A percentile compares a stretch with the other conserved stretches of the same genome.
Evolutionary conservation across 441 rosid genomes (phyloP).

Genomic region (Macaranga tanarius): DNA sequence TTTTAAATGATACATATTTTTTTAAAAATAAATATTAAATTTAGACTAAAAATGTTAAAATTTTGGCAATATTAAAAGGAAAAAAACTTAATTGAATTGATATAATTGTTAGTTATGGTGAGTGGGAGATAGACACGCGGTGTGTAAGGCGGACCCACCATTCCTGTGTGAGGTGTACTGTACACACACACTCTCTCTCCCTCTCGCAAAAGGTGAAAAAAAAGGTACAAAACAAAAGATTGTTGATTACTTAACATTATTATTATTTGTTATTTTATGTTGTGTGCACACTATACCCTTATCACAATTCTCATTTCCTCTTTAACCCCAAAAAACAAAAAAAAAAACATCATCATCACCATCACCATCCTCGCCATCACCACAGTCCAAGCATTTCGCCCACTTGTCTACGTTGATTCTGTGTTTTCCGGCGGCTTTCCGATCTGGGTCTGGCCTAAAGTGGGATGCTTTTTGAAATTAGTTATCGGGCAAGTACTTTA

Average conservation of each 20-base stretch:
- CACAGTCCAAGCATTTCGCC: constrained; percentile 25
- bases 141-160: constrained; percentile 43
- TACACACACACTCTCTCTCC: constrained; percentile 5
- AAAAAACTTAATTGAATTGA: too few relatives aligned
- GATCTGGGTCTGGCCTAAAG: constrained; percentile 14
- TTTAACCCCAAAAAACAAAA: constrained; percentile 15
- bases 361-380: constrained; percentile 33
- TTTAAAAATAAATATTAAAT: too few relatives aligned
- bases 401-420: constrained; percentile 17
- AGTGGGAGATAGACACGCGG: constrained; percentile 39
- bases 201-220: not conserved
- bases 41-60: too few relatives aligned
- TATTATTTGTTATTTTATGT: not conserved
- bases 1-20: too few relatives aligned
- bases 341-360: not conserved
- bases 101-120: too few relatives aligned
- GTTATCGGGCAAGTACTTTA: not conserved
- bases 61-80: too few relatives aligned
- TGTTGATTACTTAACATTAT: constrained; percentile 9
- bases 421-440: constrained; percentile 28
- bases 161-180: constrained; percentile 24
- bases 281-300: constrained; percentile 26
- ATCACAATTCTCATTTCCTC: constrained; percentile 1
- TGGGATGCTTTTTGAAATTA: not conserved
- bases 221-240: constrained; percentile 1